phyloP scores from a whole-genome alignment of 2,329 filamentous ascomycete species.

The Colletotrichum scovillei region DNA sequence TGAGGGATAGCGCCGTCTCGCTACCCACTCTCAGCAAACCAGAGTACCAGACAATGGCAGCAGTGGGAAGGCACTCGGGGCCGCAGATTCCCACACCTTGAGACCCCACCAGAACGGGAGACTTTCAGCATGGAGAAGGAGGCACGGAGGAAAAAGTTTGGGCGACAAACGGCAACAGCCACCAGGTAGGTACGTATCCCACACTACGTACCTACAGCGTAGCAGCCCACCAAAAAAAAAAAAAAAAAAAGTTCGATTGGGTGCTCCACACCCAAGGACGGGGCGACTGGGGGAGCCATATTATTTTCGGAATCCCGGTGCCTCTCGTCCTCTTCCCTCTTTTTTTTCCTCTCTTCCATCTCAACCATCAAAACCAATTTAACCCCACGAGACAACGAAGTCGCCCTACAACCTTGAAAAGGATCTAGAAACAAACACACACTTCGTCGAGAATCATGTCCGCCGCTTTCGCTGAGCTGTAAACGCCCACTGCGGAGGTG shows the following conservation, averaged over 20 bases:
- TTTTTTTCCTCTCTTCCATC: slow-evolving; percentile 46
- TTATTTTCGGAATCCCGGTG: slow-evolving; percentile 37
- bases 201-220: too few relatives aligned
- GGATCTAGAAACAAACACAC: slow-evolving; percentile 51
- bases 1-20: slow-evolving; percentile 4
- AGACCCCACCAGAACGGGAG: slow-evolving; percentile 16
- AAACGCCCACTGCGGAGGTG: slow-evolving; percentile 83
- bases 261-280: slow-evolving; percentile 11
- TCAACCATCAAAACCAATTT: slow-evolving; percentile 45
- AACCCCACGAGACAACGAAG: slow-evolving; percentile 71
- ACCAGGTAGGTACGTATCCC: neutral
- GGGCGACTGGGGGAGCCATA: slow-evolving; percentile 24
- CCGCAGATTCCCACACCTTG: slow-evolving; percentile 1
- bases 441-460: slow-evolving; percentile 83
- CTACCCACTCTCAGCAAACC: slow-evolving; percentile 26
- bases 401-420: slow-evolving; percentile 54
- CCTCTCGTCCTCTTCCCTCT: slow-evolving; percentile 39
- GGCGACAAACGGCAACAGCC: slow-evolving; percentile 39
- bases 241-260: slow-evolving; percentile 28
- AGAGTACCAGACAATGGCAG: slow-evolving; percentile 29
- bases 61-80: too few relatives aligned
- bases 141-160: slow-evolving; percentile 44
- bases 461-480: slow-evolving; percentile 86
- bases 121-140: neutral
- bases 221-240: neutral